Conservation (phyloP, 2,329 filamentous ascomycete genomes). For the Aspergillus intermedius region DNA sequence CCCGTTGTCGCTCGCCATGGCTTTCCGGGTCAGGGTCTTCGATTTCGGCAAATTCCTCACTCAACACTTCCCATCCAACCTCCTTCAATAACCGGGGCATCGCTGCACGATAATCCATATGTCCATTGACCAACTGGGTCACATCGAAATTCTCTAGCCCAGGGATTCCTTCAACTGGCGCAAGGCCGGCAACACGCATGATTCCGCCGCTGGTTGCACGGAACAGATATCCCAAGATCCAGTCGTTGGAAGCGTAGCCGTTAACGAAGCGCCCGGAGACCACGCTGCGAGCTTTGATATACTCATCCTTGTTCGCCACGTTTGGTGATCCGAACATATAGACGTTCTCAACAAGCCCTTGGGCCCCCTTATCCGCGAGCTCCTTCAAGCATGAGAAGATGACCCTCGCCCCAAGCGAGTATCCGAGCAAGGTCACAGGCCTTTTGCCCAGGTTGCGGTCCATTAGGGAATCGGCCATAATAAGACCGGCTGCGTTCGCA, state of each 20-base stretch:
- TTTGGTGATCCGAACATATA: conserved; percentile 91
- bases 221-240: conserved; percentile 95
- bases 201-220: conserved; percentile 89
- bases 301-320: conserved; percentile 88
- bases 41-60: conserved; percentile 91
- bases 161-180: conserved; percentile 65
- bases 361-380: conserved; percentile 73
- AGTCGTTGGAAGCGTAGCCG: conserved; percentile 89
- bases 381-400: conserved; percentile 90
- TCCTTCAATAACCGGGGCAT: conserved; percentile 84
- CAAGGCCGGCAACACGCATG: conserved; percentile 77
- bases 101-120: conserved; percentile 92
- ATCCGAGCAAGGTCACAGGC: conserved; percentile 88
- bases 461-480: conserved; percentile 88
- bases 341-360: conserved; percentile 86
- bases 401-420: conserved; percentile 84
- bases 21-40: conserved; percentile 96
- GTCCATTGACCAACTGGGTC: conserved; percentile 76
- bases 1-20: conserved; percentile 76
- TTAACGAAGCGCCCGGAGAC: conserved; percentile 92
- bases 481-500: conserved; percentile 79
- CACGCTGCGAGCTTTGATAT: conserved; percentile 69
- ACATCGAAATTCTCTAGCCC: conserved; percentile 86
- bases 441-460: conserved; percentile 85
- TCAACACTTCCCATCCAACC: conserved; percentile 85